Evolutionary conservation across 1,139 yeast genomes (phyloP).

Genomic region (Pichia sp.): DNA sequence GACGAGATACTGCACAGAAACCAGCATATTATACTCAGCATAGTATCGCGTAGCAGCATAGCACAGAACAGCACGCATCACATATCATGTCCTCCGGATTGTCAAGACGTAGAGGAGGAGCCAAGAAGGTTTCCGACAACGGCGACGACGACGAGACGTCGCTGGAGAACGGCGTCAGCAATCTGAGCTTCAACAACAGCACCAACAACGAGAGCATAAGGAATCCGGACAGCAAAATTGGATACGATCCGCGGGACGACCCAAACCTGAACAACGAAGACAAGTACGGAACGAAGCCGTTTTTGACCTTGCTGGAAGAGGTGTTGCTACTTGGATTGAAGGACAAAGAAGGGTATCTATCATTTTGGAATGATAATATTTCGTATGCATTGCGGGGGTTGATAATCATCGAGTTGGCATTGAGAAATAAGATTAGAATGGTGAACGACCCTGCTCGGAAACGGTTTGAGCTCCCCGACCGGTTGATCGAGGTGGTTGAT

Average conservation of each 20-base stretch:
- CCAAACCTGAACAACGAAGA: conserved; percentile 35
- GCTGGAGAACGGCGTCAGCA: conserved; percentile 8
- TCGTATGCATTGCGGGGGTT: conserved; percentile 96
- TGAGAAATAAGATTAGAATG: conserved; percentile 82
- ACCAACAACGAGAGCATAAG: conserved; percentile 14
- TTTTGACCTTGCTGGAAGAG: conserved; percentile 92
- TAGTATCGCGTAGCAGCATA: neutral
- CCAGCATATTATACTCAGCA: no score
- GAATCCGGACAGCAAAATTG: conserved; percentile 51
- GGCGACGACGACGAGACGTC: conserved; percentile 7
- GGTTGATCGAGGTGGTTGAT: conserved; percentile 83
- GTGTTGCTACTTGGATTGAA: conserved; percentile 87
- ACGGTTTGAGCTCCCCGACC: conserved; percentile 80
- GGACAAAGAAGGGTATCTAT: conserved; percentile 91
- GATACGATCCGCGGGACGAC: conserved; percentile 75
- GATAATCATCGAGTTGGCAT: conserved; percentile 84
- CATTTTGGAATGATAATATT: conserved; percentile 97
- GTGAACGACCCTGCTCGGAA: conserved; percentile 93
- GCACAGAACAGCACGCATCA: neutral
- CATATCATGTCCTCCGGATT: conserved; percentile 35
- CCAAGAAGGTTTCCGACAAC: conserved; percentile 9
- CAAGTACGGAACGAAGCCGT: conserved; percentile 53
- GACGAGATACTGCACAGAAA: neutral
- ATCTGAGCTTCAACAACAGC: conserved; percentile 12
- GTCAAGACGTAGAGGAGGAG: conserved; percentile 36